Evolutionary conservation across 139 green algal species (phyloP), one percentile per base, ranked within the genome.

Genomic region (Chloropicon primus): DNA sequence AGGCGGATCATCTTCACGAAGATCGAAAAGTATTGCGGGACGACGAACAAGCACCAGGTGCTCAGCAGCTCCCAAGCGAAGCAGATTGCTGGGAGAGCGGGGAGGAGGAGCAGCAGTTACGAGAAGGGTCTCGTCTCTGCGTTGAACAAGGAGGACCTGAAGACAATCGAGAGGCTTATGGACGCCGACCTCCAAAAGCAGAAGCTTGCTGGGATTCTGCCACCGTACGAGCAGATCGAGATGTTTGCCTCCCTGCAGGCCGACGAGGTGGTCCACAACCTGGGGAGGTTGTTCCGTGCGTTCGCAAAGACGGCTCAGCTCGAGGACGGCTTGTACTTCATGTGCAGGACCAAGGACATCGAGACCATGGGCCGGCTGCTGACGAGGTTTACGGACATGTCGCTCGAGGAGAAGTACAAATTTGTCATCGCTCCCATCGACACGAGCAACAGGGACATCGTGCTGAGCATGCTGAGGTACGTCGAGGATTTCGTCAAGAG

Each of bases 1-100:
- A 76, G 87, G 1, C 85, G 94, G 25, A 83, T 98, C 53, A 86
- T 98, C 53, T 98, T 98, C 80, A 87, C 87, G 75, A 85, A 82
- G 0, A 72, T 97, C 54, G 27, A 81, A 27, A 98, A 97, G 78
- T 90, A 85, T 71, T 86, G 94, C 73, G 90, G 90, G 27, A 77
- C 24, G 75, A 1, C 3, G 27, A 25, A 53, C 0, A 21, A 2
- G 3, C 27, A 54, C 76, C 27, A 2, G 75, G 28, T 23, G 53
- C 71, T 22, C n/a, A 73, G 62, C 29, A 24, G 62, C 23, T 54
- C 28, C 74, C 78, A 87, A 74, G 85, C 86, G 27, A 86, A 86
- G 76, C 85, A 89, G 74, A 89, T 89, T 21, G 85, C 84, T 24
- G 85, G 85, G 28, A 72, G 85, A 1, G 85, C 85, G 1, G 85